These are phyloP conservation scores for Tetrapisispora pingtungensis DNA, from an alignment of 805 yeast genomes.

Conservation along the genomic window DNA sequence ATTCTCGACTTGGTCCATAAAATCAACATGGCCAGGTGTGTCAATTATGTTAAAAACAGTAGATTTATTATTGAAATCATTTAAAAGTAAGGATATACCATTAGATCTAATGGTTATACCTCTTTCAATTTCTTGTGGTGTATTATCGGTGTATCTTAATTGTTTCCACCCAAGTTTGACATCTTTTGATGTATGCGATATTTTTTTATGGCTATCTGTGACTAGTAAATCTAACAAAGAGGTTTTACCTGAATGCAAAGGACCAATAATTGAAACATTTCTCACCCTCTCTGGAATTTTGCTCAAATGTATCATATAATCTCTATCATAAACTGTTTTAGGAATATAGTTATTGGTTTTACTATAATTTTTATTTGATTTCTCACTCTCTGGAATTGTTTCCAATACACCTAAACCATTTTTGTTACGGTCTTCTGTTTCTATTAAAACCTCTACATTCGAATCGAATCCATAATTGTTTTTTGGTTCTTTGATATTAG, in stretches of 20 bases:
- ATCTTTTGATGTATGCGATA: constrained; percentile 23
- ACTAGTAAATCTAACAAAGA: constrained; percentile 61
- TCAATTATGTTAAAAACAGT: constrained; percentile 58
- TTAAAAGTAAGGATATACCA: constrained; percentile 51
- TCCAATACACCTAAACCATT: constrained; percentile 35
- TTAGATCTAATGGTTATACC: constrained; percentile 58
- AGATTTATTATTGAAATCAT: constrained; percentile 45
- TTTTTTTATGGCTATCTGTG: constrained; percentile 46
- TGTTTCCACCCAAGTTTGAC: constrained; percentile 34
- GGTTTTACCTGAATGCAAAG: constrained; percentile 79
- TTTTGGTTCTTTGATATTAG: background rate
- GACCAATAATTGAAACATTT: constrained; percentile 73
- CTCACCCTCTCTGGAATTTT: constrained; percentile 54
- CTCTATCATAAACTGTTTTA: constrained; percentile 46
- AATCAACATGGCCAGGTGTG: constrained; percentile 87
- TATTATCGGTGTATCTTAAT: constrained; percentile 61
- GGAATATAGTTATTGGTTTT: constrained; percentile 40
- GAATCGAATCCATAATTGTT: constrained; percentile 36
- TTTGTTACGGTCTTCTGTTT: constrained; percentile 43
- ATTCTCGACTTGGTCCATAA: constrained; percentile 60
- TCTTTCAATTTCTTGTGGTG: constrained; percentile 56
- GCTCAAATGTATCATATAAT: constrained; percentile 45
- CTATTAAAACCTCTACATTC: constrained; percentile 56
- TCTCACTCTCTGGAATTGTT: background rate
- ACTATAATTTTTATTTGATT: background rate